phyloP scores from a whole-genome alignment of 495 filamentous ascomycete genomes.

The Tuber aestivum region DNA sequence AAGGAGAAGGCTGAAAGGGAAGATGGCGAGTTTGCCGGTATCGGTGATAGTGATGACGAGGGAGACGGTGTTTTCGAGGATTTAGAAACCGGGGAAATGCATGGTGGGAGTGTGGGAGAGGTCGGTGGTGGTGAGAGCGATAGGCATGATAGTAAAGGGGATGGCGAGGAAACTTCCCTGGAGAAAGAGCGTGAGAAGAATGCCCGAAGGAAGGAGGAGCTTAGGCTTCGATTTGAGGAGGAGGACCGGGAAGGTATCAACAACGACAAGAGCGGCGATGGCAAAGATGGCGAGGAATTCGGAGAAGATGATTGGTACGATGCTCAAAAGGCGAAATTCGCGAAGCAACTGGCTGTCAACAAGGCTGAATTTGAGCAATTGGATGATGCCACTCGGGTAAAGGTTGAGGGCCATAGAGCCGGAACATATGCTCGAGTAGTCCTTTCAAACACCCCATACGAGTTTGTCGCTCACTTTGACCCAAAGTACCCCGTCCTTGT shows the following conservation, averaged over 20 bases:
- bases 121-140: constrained; percentile 33
- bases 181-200: constrained; percentile 87
- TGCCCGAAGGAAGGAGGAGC: constrained; percentile 84
- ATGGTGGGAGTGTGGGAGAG: constrained; percentile 42
- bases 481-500: constrained; percentile 79
- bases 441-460: constrained; percentile 77
- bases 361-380: constrained; percentile 80
- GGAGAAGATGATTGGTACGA: constrained; percentile 99
- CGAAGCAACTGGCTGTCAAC: constrained; percentile 94
- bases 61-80: constrained; percentile 90
- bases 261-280: constrained; percentile 70
- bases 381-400: constrained; percentile 68
- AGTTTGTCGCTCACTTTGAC: constrained; percentile 85
- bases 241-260: constrained; percentile 90
- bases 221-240: constrained; percentile 90
- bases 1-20: constrained; percentile 51
- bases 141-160: constrained; percentile 44
- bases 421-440: constrained; percentile 90
- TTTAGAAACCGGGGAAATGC: constrained; percentile 68
- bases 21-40: constrained; percentile 49
- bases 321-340: constrained; percentile 83
- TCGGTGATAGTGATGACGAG: constrained; percentile 53
- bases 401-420: constrained; percentile 85
- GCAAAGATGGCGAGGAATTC: constrained; percentile 62
- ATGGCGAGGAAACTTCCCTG: constrained; percentile 49